Evolutionary conservation across 2,329 filamentous ascomycete genomes (phyloP), one percentile per base, ranked within the genome.

Genomic region (Diaporthe ampelina): DNA sequence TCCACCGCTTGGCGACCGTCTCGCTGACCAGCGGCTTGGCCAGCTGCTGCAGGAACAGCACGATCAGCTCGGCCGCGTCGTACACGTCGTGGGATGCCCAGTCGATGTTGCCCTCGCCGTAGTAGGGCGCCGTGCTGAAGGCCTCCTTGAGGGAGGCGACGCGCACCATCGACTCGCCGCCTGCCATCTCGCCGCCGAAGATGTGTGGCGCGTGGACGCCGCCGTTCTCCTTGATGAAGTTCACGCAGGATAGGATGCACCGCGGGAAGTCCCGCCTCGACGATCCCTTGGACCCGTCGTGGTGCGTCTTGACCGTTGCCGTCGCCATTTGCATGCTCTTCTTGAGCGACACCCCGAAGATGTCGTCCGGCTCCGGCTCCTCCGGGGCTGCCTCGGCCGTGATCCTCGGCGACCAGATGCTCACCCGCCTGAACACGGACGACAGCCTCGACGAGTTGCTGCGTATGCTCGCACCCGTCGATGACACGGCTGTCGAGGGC

Each of bases 231-330:
- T 78, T 82, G 75, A 86, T 77, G 74, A 83, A 85, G 70, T 80
- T 80, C 73, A 79, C 81, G 77, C 84, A 86, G 59, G 82, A 82
- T 61, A 85, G 81, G 61, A 86, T 79, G 76, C 83, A 85, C 21
- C 86, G 78, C 7, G 85, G 85, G 73, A 86, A 86, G 13, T 83
- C 83, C 35, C 83, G 81, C 43, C 81, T 79, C 21, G 83, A 82
- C 5, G 81, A 81, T 1, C 78, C 79, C 29, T 80, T 80, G 59
- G 79, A 80, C 24, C 80, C 79, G 57, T 79, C 79, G 77, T 86
- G 85, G 70, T 83, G 82, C 0, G 83, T 84, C 74, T 82, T 81
- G 9, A 84, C 84, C 1, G 81, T 78, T 6, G 84, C 82, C 56
- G 82, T 81, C 32, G 84, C 84, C 11, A 85, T 77, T 45, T 81